phyloP scores from a whole-genome alignment of 257 asterid genomes.

The Sherardia arvensis region DNA sequence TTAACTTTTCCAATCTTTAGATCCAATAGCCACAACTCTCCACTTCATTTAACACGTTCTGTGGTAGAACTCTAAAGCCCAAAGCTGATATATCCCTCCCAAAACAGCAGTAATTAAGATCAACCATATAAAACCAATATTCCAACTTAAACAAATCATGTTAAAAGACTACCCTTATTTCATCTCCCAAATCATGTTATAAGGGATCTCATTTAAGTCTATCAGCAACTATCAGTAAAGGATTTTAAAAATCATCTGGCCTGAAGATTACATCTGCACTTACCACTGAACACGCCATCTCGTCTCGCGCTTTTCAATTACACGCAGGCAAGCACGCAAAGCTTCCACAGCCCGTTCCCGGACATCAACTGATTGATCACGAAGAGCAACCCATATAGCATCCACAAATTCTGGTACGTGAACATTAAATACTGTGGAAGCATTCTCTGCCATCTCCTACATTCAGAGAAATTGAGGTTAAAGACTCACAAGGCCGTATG shows the following conservation, averaged over 20 bases:
- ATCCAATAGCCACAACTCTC: background rate
- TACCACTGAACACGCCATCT: constrained; percentile 99
- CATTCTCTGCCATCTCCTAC: constrained; percentile 99
- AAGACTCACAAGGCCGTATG: background rate
- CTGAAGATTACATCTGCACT: constrained; percentile 15
- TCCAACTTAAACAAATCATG: background rate
- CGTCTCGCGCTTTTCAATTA: constrained; percentile 97
- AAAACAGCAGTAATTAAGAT: background rate
- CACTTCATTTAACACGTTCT: background rate
- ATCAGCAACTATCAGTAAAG: background rate
- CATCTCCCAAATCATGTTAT: background rate
- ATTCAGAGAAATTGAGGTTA: constrained; percentile 11
- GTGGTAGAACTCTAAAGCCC: background rate
- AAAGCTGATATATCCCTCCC: background rate
- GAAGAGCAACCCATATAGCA: constrained; percentile 96
- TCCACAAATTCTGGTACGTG: constrained; percentile 96
- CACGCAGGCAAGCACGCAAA: constrained; percentile 93
- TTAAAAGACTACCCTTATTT: too few species aligned
- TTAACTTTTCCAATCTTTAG: background rate
- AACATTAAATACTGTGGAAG: constrained; percentile 95
- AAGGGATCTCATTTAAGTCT: too few species aligned
- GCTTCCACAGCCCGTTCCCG: constrained; percentile 97
- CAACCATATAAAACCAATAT: background rate
- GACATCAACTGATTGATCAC: constrained; percentile 82
- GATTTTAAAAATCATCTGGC: background rate